phyloP scores from a whole-genome alignment of 441 rosid genomes.

The Aquilaria agallochum region DNA sequence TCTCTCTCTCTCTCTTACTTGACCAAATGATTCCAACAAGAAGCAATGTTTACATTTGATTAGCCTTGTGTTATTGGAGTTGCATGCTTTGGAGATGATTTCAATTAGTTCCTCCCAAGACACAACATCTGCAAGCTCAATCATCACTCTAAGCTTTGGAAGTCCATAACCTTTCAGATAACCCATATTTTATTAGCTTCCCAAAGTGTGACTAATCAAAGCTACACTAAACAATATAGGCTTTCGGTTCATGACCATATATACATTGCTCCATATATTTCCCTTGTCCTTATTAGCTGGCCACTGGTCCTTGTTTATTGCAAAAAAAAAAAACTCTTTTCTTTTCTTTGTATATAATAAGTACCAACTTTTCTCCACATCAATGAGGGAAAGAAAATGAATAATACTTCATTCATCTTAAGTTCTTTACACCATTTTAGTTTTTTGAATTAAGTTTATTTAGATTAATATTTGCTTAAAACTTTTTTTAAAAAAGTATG shows the following conservation, averaged over 20 bases:
- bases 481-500: too few relatives aligned
- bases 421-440: too few relatives aligned
- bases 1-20: too few relatives aligned
- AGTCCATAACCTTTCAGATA: conserved; percentile 29
- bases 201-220: conserved; percentile 4
- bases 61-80: background rate
- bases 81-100: background rate
- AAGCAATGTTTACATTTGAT: background rate
- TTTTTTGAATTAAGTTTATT: too few relatives aligned
- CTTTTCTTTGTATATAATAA: conserved; percentile 4
- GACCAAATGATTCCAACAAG: too few relatives aligned
- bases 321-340: background rate
- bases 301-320: too few relatives aligned
- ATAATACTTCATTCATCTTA: background rate
- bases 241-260: background rate
- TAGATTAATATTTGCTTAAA: too few relatives aligned
- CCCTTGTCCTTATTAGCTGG: conserved; percentile 24
- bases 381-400: background rate
- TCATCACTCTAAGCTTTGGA: conserved; percentile 19
- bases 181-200: conserved; percentile 18
- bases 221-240: background rate
- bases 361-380: conserved; percentile 12
- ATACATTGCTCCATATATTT: conserved; percentile 13
- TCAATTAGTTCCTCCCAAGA: background rate
- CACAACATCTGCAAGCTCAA: conserved; percentile 16